These are phyloP conservation scores for Russula dissimulans DNA, from an alignment of 768 basidiomycete species.

Conservation along the genomic window DNA sequence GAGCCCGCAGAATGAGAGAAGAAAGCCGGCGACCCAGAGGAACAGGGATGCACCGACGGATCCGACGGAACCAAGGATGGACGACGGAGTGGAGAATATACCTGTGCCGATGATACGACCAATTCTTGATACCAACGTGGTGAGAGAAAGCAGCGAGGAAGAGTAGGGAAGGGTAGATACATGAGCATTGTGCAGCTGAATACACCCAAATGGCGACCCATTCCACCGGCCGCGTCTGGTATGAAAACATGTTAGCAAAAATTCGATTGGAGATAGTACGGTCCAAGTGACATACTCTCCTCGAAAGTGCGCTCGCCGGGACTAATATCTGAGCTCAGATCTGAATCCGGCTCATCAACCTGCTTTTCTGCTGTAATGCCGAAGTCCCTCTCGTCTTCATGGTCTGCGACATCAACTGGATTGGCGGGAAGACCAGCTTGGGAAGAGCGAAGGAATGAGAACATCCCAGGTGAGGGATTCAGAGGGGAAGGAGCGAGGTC, in stretches of 20 bases:
- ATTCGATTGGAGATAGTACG: not conserved
- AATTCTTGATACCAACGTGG: conserved; percentile 25
- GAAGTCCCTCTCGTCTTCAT: not conserved
- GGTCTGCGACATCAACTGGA: not conserved
- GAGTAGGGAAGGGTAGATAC: conserved; percentile 17
- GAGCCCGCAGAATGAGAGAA: conserved; percentile 47
- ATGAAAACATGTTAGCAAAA: not conserved
- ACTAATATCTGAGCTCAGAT: conserved; percentile 23
- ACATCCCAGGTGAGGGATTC: not conserved
- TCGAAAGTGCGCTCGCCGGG: conserved; percentile 41
- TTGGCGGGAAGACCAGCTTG: not conserved
- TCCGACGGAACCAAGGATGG: conserved; percentile 46
- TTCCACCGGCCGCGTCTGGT: conserved; percentile 43
- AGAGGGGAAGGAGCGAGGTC: not conserved
- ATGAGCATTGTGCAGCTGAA: conserved; percentile 50
- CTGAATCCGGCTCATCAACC: not conserved
- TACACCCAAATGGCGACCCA: conserved; percentile 49
- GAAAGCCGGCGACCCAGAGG: conserved; percentile 55
- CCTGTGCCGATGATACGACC: conserved; percentile 54
- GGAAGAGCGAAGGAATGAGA: not conserved
- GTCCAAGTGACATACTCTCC: conserved; percentile 32
- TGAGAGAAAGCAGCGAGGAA: not conserved
- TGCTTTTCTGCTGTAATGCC: not conserved
- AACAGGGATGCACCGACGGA: conserved; percentile 52
- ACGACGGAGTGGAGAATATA: conserved; percentile 56